Evolutionary conservation across 1,284 basidiomycete genomes (phyloP).

Genomic region (Leccinum pachyderme): DNA sequence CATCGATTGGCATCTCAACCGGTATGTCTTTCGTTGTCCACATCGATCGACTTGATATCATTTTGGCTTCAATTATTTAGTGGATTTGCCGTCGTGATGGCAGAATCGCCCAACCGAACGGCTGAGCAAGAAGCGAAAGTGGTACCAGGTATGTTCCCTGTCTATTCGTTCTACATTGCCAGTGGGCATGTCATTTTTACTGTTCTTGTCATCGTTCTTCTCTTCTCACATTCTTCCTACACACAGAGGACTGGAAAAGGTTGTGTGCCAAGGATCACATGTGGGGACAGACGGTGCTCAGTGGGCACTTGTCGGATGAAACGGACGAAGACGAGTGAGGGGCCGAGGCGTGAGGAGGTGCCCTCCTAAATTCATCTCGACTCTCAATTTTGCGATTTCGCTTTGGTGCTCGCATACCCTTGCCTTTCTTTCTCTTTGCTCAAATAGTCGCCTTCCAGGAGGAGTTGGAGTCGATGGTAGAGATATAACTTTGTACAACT

Average conservation of each 20-base stretch:
- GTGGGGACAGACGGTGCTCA: slow-evolving; percentile 8
- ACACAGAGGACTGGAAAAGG: slow-evolving; percentile 19
- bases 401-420: background rate
- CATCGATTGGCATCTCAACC: slow-evolving; percentile 40
- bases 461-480: background rate
- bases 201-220: background rate
- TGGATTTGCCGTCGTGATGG: slow-evolving; percentile 36
- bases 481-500: background rate
- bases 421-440: background rate
- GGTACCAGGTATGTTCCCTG: slow-evolving; percentile 20
- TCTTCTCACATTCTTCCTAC: background rate
- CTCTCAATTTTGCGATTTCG: background rate
- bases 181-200: background rate
- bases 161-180: background rate
- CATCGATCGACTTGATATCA: background rate
- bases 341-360: background rate
- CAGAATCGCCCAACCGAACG: slow-evolving; percentile 21
- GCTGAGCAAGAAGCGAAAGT: slow-evolving; percentile 3
- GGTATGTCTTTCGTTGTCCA: slow-evolving; percentile 23
- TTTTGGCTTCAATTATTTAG: slow-evolving; percentile 15
- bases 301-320: background rate
- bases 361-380: background rate
- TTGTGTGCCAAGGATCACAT: slow-evolving; percentile 11
- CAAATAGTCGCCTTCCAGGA: background rate
- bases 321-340: background rate